Conservation (phyloP, 1,284 basidiomycete genomes). For the Heterobasidion occidentale region DNA sequence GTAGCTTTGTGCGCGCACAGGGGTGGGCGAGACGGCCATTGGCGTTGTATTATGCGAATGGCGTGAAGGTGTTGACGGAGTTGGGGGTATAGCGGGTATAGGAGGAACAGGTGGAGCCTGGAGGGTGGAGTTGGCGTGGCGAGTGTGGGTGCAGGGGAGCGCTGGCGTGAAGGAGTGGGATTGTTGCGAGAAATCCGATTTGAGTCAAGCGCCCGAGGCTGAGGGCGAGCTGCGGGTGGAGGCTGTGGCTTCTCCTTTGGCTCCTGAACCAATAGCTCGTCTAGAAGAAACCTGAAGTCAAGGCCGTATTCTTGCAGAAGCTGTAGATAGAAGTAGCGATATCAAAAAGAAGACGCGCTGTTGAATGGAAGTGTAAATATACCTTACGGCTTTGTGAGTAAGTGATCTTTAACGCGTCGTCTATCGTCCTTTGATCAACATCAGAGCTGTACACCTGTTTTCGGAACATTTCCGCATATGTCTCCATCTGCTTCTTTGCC, state of each 20-base stretch:
- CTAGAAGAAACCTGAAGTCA: conserved; percentile 84
- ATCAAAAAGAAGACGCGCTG: neutral
- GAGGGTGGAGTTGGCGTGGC: conserved; percentile 1
- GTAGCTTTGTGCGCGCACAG: conserved; percentile 2
- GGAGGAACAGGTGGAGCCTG: conserved; percentile 1
- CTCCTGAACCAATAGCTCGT: conserved; percentile 54
- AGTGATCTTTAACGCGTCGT: conserved; percentile 73
- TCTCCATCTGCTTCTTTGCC: conserved; percentile 83
- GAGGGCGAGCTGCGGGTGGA: neutral
- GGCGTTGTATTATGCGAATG: neutral
- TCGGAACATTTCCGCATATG: conserved; percentile 81
- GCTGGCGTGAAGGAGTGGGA: neutral
- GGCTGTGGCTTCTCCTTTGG: conserved; percentile 27
- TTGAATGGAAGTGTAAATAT: conserved; percentile 10
- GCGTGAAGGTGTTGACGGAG: conserved; percentile 6
- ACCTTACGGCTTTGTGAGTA: conserved; percentile 78
- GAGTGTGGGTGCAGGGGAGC: conserved; percentile 5
- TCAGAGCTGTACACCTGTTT: conserved; percentile 88
- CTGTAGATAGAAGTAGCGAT: conserved; percentile 27
- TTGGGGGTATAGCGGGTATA: conserved; percentile 2
- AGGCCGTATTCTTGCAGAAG: conserved; percentile 87
- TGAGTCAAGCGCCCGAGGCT: neutral
- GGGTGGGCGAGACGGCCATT: conserved; percentile 12
- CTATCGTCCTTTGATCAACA: conserved; percentile 56
- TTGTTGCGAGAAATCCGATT: neutral